A percentile compares a stretch with the other conserved stretches of the same genome.
phyloP scores from a whole-genome alignment of 2,329 filamentous ascomycete genomes.

The Paracoccidioides brasiliensis region DNA sequence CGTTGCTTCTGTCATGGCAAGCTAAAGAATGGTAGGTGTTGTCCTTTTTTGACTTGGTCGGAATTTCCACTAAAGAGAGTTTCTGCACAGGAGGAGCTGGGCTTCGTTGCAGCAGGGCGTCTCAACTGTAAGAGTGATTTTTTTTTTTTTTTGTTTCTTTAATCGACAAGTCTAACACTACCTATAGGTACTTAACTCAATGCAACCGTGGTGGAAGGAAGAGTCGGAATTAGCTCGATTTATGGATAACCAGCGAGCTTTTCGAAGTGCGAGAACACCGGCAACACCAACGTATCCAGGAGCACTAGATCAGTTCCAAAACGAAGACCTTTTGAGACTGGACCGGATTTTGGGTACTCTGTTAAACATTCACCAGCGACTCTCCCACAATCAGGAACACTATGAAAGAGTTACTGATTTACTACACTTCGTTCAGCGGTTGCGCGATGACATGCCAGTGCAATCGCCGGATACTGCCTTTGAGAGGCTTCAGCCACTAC shows the following conservation, averaged over 20 bases:
- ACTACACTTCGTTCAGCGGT: slow-evolving; percentile 57
- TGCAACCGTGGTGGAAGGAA: slow-evolving; percentile 75
- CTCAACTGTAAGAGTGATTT: slow-evolving; percentile 51
- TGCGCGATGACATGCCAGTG: slow-evolving; percentile 56
- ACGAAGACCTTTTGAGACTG: slow-evolving; percentile 58
- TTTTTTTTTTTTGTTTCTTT: background rate
- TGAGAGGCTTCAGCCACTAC: slow-evolving; percentile 72
- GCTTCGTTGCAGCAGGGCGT: slow-evolving; percentile 85
- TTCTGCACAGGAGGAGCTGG: slow-evolving; percentile 63
- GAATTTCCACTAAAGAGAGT: slow-evolving; percentile 22
- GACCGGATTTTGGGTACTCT: slow-evolving; percentile 55
- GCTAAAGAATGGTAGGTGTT: slow-evolving; percentile 76
- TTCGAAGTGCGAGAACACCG: slow-evolving; percentile 24
- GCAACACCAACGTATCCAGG: slow-evolving; percentile 21
- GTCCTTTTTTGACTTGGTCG: slow-evolving; percentile 11
- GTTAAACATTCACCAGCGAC: slow-evolving; percentile 42
- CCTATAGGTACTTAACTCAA: slow-evolving; percentile 66
- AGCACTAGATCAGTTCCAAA: slow-evolving; percentile 22
- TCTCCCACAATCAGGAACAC: slow-evolving; percentile 58
- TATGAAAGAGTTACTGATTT: slow-evolving; percentile 55
- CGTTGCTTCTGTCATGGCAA: slow-evolving; percentile 88
- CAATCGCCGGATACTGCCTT: slow-evolving; percentile 74
- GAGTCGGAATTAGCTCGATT: slow-evolving; percentile 52
- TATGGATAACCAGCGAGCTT: slow-evolving; percentile 28
- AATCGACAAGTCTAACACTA: slow-evolving; percentile 16